Conservation (phyloP, 257 asterid species). For the Solanum okadae region DNA sequence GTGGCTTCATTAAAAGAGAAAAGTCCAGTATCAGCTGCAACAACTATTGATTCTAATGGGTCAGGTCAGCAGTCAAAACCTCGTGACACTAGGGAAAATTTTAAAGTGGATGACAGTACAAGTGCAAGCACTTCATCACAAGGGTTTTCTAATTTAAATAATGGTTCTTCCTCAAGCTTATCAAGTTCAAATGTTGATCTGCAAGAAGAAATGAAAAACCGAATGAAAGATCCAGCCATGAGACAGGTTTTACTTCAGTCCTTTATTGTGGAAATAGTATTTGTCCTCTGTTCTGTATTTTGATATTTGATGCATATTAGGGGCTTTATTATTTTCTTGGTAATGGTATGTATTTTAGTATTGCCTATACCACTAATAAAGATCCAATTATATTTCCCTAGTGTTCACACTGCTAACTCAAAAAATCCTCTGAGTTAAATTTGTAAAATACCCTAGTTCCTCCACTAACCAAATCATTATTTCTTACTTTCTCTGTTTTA, state of each 20-base stretch:
- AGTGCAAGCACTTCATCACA: constrained; percentile 43
- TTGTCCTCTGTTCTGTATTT: neutral
- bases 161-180: constrained; percentile 34
- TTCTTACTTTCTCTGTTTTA: neutral
- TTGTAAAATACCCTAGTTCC: neutral
- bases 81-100: constrained; percentile 19
- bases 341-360: neutral
- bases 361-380: neutral
- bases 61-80: constrained; percentile 17
- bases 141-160: constrained; percentile 17
- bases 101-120: constrained; percentile 15
- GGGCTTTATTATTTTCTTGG: neutral
- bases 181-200: constrained; percentile 50
- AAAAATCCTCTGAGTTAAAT: neutral
- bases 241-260: constrained; percentile 51
- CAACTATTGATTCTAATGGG: constrained; percentile 25
- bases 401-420: neutral
- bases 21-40: constrained; percentile 31
- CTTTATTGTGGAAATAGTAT: neutral
- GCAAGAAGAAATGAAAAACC: constrained; percentile 92
- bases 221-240: constrained; percentile 97
- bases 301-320: neutral
- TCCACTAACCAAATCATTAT: neutral
- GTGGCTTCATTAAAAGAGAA: constrained; percentile 63
- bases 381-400: neutral